phyloP scores from a whole-genome alignment of 1,139 yeast species.

The Lodderomyces parapsilosis region DNA sequence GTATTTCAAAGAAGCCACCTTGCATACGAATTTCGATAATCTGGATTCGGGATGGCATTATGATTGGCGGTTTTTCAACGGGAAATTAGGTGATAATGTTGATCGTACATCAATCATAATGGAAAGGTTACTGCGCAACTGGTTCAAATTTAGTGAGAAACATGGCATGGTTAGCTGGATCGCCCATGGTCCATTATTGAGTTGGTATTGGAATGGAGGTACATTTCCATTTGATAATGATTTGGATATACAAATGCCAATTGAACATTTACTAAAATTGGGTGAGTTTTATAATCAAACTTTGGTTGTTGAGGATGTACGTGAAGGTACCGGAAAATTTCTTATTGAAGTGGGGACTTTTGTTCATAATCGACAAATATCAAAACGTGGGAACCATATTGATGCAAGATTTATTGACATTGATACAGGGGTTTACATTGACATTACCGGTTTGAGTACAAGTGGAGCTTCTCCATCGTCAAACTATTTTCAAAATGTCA shows the following conservation, averaged over 20 bases:
- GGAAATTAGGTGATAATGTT: slow-evolving; percentile 27
- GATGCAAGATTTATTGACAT: slow-evolving; percentile 63
- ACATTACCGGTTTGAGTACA: slow-evolving; percentile 51
- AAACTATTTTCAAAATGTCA: slow-evolving; percentile 11
- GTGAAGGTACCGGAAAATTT: slow-evolving; percentile 44
- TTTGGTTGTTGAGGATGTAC: slow-evolving; percentile 45
- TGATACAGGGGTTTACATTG: slow-evolving; percentile 55
- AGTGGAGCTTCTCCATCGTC: slow-evolving; percentile 22
- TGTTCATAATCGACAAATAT: slow-evolving; percentile 31
- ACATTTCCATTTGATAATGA: slow-evolving; percentile 65
- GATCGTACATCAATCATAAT: slow-evolving; percentile 22
- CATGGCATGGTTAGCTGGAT: slow-evolving; percentile 50
- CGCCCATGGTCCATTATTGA: slow-evolving; percentile 60
- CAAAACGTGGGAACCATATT: slow-evolving; percentile 48
- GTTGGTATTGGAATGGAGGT: slow-evolving; percentile 63
- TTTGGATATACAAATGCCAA: slow-evolving; percentile 55
- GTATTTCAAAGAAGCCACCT: slow-evolving; percentile 23
- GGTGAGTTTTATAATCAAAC: slow-evolving; percentile 47
- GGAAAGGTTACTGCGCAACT: slow-evolving; percentile 45
- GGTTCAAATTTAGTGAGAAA: slow-evolving; percentile 51
- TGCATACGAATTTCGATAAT: slow-evolving; percentile 10
- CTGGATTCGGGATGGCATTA: slow-evolving; percentile 21
- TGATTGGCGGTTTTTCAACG: slow-evolving; percentile 27
- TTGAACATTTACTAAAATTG: slow-evolving; percentile 37
- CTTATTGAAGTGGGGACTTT: slow-evolving; percentile 52